These are phyloP conservation scores for Penicillium brasilianum DNA, from an alignment of 2,329 filamentous ascomycete species.

Conservation along the genomic window DNA sequence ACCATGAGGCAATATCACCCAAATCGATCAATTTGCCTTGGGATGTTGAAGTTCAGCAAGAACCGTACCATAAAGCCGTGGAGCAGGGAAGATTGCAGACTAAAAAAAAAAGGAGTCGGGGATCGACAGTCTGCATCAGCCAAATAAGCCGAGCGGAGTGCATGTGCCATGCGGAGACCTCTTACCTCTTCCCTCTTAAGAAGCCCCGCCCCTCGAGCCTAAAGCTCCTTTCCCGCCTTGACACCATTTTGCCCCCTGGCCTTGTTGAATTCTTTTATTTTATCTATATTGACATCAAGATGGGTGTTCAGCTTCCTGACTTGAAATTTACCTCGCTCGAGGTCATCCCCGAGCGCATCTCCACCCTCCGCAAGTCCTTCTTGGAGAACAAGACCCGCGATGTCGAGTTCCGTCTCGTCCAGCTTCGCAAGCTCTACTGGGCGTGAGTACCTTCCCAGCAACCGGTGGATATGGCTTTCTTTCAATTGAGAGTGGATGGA, in stretches of 20 bases:
- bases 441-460: conserved; percentile 53
- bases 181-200: conserved; percentile 11
- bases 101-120: conserved; percentile 5
- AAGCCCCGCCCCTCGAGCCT: neutral
- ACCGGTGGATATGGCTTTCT: neutral
- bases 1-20: neutral
- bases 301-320: conserved; percentile 44
- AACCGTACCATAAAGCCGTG: neutral
- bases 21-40: neutral
- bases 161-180: conserved; percentile 26
- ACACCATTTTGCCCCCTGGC: neutral
- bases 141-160: conserved; percentile 12
- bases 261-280: neutral
- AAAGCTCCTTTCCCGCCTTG: neutral
- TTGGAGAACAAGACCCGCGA: conserved; percentile 79
- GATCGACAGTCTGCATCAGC: conserved; percentile 12
- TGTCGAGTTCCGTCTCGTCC: conserved; percentile 77
- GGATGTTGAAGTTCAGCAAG: neutral
- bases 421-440: conserved; percentile 96
- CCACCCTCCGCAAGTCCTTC: conserved; percentile 71
- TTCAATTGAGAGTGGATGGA: neutral
- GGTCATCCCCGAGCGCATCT: conserved; percentile 66
- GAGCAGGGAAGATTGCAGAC: neutral
- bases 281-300: conserved; percentile 24
- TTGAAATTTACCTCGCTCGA: conserved; percentile 69